Evolutionary conservation across 768 basidiomycete species (phyloP).

Genomic region (Tulasnella sp.): DNA sequence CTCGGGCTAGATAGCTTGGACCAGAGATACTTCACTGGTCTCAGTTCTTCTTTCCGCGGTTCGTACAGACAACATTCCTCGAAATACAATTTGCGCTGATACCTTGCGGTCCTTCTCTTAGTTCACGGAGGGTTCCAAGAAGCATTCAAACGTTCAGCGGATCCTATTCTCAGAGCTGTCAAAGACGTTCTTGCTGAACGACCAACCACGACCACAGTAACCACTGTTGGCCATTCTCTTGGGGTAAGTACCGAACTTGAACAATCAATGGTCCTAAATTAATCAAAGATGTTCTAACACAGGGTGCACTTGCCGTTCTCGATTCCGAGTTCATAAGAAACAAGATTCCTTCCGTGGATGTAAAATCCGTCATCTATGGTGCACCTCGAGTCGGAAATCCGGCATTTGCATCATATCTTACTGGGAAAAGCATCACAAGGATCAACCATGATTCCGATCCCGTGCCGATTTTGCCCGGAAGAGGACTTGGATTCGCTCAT

Average conservation of each 20-base stretch:
- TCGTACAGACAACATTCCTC: too few relatives aligned
- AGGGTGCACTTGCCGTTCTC: conserved; percentile 11
- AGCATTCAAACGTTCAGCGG: conserved; percentile 5
- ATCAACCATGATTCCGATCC: conserved; percentile 18
- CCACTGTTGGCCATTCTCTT: conserved; percentile 13
- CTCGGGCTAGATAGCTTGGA: not conserved
- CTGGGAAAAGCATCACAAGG: conserved; percentile 20
- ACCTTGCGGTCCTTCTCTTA: not conserved
- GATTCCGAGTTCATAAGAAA: conserved; percentile 4
- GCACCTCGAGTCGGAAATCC: conserved; percentile 23
- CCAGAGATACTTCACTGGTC: not conserved
- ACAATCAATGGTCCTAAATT: not conserved
- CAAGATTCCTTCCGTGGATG: conserved; percentile 8
- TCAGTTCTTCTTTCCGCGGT: conserved; percentile 1
- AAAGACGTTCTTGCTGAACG: conserved; percentile 4
- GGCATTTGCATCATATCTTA: conserved; percentile 39
- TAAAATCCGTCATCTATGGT: conserved; percentile 12
- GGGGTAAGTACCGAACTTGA: conserved; percentile 10
- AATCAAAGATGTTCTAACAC: too few relatives aligned
- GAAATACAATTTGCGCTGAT: too few relatives aligned
- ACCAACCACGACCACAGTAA: not conserved
- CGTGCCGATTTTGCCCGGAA: conserved; percentile 21
- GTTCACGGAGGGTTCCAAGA: conserved; percentile 8
- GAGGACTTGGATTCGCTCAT: too few relatives aligned
- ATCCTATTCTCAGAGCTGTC: not conserved